A percentile compares a stretch with the other conserved stretches of the same genome.
These are phyloP conservation scores for Trichoderma sp. DNA, from an alignment of 2,329 filamentous ascomycete genomes.

Conservation along the genomic window DNA sequence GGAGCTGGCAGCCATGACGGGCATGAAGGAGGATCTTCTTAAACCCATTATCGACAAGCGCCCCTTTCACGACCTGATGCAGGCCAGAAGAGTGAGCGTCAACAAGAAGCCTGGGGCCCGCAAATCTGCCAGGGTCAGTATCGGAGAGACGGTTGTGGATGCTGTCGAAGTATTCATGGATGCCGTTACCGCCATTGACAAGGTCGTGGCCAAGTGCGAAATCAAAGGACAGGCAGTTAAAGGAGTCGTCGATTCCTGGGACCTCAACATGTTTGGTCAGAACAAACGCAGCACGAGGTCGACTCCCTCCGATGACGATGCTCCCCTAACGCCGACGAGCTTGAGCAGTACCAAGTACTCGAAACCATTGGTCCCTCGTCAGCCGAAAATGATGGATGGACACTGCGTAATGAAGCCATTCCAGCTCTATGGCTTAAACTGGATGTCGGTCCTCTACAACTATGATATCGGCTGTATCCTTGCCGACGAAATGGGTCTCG, in stretches of 20 bases:
- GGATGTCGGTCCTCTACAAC: slow-evolving; percentile 81
- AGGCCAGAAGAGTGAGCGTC: slow-evolving; percentile 63
- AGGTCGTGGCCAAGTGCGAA: slow-evolving; percentile 75
- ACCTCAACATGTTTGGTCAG: slow-evolving; percentile 48
- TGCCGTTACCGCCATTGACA: slow-evolving; percentile 79
- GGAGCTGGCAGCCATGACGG: slow-evolving; percentile 79
- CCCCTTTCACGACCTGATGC: slow-evolving; percentile 67
- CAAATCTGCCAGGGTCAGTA: slow-evolving; percentile 46
- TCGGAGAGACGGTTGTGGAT: slow-evolving; percentile 54
- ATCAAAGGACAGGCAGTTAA: slow-evolving; percentile 60
- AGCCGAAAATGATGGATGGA: slow-evolving; percentile 75
- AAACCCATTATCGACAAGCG: slow-evolving; percentile 68
- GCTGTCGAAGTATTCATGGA: slow-evolving; percentile 68
- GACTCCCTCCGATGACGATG: slow-evolving; percentile 35
- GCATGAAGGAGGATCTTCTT: slow-evolving; percentile 67
- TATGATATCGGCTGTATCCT: slow-evolving; percentile 83
- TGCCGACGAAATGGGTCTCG: slow-evolving; percentile 94
- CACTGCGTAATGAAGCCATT: slow-evolving; percentile 84
- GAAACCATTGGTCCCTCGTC: slow-evolving; percentile 50
- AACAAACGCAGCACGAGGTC: slow-evolving; percentile 33
- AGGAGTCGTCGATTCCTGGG: slow-evolving; percentile 47
- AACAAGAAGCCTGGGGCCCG: slow-evolving; percentile 47
- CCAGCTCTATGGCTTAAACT: slow-evolving; percentile 91
- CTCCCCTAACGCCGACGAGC: slow-evolving; percentile 45
- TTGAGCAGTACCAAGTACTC: slow-evolving; percentile 35